phyloP scores from a whole-genome alignment of 2,329 filamentous ascomycete species.

The Colletotrichum lindemuthianum region DNA sequence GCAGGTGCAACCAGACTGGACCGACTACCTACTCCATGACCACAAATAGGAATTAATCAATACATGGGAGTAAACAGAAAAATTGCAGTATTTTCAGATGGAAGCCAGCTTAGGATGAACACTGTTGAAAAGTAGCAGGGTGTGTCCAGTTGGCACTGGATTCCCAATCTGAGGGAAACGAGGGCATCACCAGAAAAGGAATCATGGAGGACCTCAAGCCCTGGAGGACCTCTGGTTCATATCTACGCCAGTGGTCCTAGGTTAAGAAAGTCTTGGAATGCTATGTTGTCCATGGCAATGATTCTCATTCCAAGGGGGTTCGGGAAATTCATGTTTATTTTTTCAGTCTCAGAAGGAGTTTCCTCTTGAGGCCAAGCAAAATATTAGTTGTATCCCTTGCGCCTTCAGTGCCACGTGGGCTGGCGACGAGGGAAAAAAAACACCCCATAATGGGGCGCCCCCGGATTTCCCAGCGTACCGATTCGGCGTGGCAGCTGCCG shows the following conservation, averaged over 20 bases:
- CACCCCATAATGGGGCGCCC: neutral
- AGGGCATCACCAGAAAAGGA: neutral
- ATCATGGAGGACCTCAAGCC: neutral
- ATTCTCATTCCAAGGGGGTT: conserved; percentile 11
- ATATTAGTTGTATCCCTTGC: neutral
- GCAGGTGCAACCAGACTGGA: neutral
- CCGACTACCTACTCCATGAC: too few relatives aligned
- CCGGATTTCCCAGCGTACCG: neutral
- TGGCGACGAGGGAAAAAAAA: neutral
- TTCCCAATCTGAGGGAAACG: too few relatives aligned
- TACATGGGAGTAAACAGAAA: neutral
- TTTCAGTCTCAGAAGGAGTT: conserved; percentile 8
- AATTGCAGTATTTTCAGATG: neutral
- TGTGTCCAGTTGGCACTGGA: too few relatives aligned
- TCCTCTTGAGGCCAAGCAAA: neutral
- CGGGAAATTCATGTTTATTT: conserved; percentile 12
- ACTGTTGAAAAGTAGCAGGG: neutral
- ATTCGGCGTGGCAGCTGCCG: too few relatives aligned
- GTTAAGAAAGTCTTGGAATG: conserved; percentile 15
- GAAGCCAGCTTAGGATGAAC: neutral
- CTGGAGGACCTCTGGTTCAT: neutral
- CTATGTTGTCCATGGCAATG: conserved; percentile 25
- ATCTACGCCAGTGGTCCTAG: neutral
- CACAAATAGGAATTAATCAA: neutral
- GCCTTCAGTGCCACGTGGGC: neutral